phyloP scores from a whole-genome alignment of 2,329 filamentous ascomycete genomes.

The Aphanoascus verrucosus region DNA sequence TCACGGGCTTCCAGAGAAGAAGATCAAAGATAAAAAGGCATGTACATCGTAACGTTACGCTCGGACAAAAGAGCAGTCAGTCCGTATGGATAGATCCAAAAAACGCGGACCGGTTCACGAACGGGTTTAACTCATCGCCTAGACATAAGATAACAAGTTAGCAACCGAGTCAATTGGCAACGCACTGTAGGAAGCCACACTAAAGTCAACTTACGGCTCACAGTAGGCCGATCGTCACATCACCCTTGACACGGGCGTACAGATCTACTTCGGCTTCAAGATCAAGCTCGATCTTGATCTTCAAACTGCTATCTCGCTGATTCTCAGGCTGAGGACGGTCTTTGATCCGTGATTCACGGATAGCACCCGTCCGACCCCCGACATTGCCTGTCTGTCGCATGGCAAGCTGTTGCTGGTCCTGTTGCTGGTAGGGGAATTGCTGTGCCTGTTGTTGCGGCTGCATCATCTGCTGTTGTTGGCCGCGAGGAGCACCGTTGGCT shows the following conservation, averaged over 20 bases:
- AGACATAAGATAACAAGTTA: neutral
- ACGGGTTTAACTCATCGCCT: neutral
- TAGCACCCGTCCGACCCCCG: constrained; percentile 1
- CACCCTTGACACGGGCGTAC: constrained; percentile 10
- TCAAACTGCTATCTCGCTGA: constrained; percentile 31
- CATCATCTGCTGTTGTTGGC: neutral
- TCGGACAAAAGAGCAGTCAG: neutral
- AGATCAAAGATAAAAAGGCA: neutral
- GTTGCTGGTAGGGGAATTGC: neutral
- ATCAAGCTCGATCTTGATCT: constrained; percentile 36
- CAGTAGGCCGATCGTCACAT: constrained; percentile 6
- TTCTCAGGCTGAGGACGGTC: constrained; percentile 28
- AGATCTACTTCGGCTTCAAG: constrained; percentile 14
- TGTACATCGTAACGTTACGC: neutral
- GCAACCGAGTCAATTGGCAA: neutral
- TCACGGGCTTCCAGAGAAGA: neutral
- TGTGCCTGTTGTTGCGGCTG: constrained; percentile 2
- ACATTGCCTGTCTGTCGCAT: neutral
- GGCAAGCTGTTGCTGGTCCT: constrained; percentile 1
- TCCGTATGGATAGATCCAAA: neutral
- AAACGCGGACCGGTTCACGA: too few species aligned
- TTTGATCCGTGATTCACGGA: constrained; percentile 29
- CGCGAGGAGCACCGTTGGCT: neutral
- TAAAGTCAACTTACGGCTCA: neutral
- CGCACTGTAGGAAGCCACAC: neutral